Evolutionary conservation across 441 rosid genomes (phyloP), one percentile per base, ranked within the genome.

Genomic region (Omphalea diandra): DNA sequence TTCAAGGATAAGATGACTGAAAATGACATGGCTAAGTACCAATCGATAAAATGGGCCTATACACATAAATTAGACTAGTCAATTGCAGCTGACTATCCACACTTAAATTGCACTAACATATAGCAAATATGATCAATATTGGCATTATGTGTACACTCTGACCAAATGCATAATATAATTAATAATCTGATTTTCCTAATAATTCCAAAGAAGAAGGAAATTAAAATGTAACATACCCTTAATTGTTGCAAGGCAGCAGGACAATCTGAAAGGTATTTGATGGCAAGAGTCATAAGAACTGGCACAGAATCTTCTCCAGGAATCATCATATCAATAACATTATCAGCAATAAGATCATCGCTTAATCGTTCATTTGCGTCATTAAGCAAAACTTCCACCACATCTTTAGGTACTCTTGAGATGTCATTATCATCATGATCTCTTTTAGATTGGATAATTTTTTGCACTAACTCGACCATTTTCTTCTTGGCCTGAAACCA

Each of bases 271-370:
- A 93, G 96, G 83, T 84, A 95, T 75, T 90, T 90, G 12, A 89
- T 75, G 47, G 99, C 95, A 0, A 94, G 93, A 56, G 99, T 90
- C 75, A 93, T 89, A 26, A 95, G 96, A 68, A 95, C 79, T 0
- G 99, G 99, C 27, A 95, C 98, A 1, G 99, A 95, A 82, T 93
- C 99, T 56, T 95, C 98, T 17, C 99, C 99, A 0, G 99, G 99
- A 31, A 95, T 95, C 97, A 95, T 95, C 97, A 95, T 90, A 63
- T 95, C 98, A 43, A 95, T 87, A 83, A 95, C 78, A 75, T 95
- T 95, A 73, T 82, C 90, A 14, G 98, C 99, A 18, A 95, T 90
- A 53, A 89, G 75, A 73, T 87, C 90, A 59, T 89, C 86, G 20
- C 90, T 85, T 49, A 95, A 77, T 56, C 82, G 71, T 44, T 80